Evolutionary conservation across 805 yeast species (phyloP), one percentile per base, ranked within the genome.

Genomic region (Maudiozyma barnettii): DNA sequence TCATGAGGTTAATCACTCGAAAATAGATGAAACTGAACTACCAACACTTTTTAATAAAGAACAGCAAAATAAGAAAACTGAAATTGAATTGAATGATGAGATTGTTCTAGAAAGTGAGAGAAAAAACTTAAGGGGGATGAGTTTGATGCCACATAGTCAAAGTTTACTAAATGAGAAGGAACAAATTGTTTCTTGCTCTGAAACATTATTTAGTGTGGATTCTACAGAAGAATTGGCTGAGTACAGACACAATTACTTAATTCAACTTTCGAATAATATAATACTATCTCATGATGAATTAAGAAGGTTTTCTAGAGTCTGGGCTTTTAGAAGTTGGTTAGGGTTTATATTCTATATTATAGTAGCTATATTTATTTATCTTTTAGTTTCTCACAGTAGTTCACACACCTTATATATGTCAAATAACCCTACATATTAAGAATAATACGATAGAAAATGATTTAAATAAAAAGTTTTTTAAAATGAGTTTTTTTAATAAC

Each of bases 11-110:
- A 45, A 46, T 16, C 60, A 56, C 44, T 47, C 53, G 33, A 49
- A 44, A 38, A 39, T 64, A 31, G 47, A 51, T 6, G 51, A 53
- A 21, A 56, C 54, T 35, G 63, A 61, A 30, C 53, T 56, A 26
- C 68, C 67, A 14, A 62, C 65, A 35, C 44, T 49, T 29, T 59
- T 52, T 46, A 63, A 62, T 47, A 49, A 52, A 30, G 51, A 55
- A 26, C 13, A 39, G 22, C 18, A 31, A 9, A 21, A 31, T 10
- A 42, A 51, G 33, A 49, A 53, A 43, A 23, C 37, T 5, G 10
- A 12, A 5, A 20, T 47, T n/a, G 14, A 41, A 19, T 16, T 46
- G 16, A 46, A 46, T 10, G 19, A 38, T 4, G 39, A 42, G 22
- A 38, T 14, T 8, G 6, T 41, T 36, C 43, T 39, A 23, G 38